Conservation (phyloP, 306 rosid genomes). For the Vigna trinervia region DNA sequence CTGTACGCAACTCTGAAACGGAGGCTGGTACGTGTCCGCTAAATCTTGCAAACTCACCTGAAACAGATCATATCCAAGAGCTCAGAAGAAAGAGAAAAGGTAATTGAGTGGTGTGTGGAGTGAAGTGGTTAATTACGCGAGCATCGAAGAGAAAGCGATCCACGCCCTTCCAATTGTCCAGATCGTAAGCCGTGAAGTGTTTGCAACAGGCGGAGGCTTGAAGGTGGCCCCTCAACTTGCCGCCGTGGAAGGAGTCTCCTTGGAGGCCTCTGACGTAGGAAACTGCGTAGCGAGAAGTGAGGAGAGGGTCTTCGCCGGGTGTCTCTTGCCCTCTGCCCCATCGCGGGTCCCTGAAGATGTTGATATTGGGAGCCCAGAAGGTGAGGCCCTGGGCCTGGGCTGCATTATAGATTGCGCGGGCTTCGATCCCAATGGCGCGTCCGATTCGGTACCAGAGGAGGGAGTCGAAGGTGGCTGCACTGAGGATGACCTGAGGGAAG, state of each 20-base stretch:
- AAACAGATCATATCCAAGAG: not conserved
- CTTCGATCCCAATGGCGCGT: slow-evolving; percentile 76
- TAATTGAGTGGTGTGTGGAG: not conserved
- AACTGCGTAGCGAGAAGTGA: slow-evolving; percentile 67
- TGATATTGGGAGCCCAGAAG: slow-evolving; percentile 96
- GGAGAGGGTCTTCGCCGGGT: slow-evolving; percentile 87
- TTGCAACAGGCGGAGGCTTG: slow-evolving; percentile 95
- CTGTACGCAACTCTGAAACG: slow-evolving; percentile 77
- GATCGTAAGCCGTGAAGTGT: slow-evolving; percentile 94
- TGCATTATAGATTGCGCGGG: slow-evolving; percentile 76
- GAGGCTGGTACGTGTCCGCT: slow-evolving; percentile 91
- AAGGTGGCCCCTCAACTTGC: slow-evolving; percentile 55
- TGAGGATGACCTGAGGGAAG: slow-evolving; percentile 96
- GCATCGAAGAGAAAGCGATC: slow-evolving; percentile 81
- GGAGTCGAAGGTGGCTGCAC: slow-evolving; percentile 80
- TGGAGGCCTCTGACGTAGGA: slow-evolving; percentile 86
- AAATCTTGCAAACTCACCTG: slow-evolving; percentile 85
- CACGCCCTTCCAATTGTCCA: slow-evolving; percentile 81
- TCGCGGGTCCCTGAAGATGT: slow-evolving; percentile 91
- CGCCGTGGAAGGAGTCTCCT: slow-evolving; percentile 71
- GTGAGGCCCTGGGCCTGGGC: slow-evolving; percentile 88
- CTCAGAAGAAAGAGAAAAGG: not conserved
- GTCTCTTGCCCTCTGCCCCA: slow-evolving; percentile 99
- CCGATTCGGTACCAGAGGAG: slow-evolving; percentile 83
- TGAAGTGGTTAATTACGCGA: slow-evolving; percentile 27